Evolutionary conservation across 2,329 filamentous ascomycete species (phyloP).

Genomic region (Penicillium oxalicum): DNA sequence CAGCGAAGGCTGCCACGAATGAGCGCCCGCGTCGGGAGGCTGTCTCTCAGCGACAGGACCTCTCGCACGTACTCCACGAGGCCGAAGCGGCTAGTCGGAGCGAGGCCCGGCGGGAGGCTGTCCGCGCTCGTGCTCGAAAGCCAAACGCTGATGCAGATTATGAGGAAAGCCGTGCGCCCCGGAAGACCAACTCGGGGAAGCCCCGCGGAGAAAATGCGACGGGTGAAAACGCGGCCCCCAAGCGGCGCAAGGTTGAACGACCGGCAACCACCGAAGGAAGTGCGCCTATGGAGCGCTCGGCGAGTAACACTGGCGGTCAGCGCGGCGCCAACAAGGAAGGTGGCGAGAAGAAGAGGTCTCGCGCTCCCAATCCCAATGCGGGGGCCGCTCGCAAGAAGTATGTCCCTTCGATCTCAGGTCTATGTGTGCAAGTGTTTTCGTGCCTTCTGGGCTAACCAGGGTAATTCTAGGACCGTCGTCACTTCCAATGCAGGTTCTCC

Average conservation of each 20-base stretch:
- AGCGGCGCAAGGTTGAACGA: slow-evolving; percentile 78
- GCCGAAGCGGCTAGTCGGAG: slow-evolving; percentile 79
- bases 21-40: slow-evolving; percentile 75
- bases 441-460: too few species aligned
- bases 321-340: slow-evolving; percentile 55
- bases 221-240: slow-evolving; percentile 41
- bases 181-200: slow-evolving; percentile 57
- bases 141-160: slow-evolving; percentile 72
- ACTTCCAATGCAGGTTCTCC: slow-evolving; percentile 57
- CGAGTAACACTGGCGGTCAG: slow-evolving; percentile 32
- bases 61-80: slow-evolving; percentile 65
- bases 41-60: slow-evolving; percentile 60
- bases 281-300: slow-evolving; percentile 37
- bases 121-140: slow-evolving; percentile 68
- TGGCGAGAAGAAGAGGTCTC: slow-evolving; percentile 61
- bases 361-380: slow-evolving; percentile 64
- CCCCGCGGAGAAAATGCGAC: slow-evolving; percentile 30
- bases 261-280: slow-evolving; percentile 34
- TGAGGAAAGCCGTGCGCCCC: slow-evolving; percentile 53
- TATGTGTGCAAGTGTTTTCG: slow-evolving; percentile 1
- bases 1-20: slow-evolving; percentile 52
- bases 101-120: slow-evolving; percentile 75
- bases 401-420: slow-evolving; percentile 23
- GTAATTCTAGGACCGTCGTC: slow-evolving; percentile 39
- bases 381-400: slow-evolving; percentile 65